Evolutionary conservation across 192 early-diverging fungal genomes (phyloP), one percentile per base, ranked within the genome.

Genomic region (Backusella macrospora): DNA sequence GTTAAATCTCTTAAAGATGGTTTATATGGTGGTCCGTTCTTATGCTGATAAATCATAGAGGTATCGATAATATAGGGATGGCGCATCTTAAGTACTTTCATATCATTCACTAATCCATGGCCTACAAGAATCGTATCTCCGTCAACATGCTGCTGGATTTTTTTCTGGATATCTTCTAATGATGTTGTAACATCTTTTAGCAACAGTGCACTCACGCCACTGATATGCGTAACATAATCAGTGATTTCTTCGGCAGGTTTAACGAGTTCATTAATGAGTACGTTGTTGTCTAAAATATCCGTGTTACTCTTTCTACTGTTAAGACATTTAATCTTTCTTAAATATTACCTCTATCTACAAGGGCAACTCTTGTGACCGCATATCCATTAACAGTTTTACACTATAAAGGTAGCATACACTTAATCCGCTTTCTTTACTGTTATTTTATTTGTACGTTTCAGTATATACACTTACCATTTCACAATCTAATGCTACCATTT

Each of bases 41-140:
- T 78, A 59, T 87, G 82, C 5, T 88, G 88, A 71, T 81, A 90
- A 44, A 87, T 66, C 6, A 85, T 29, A 62, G 85, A 78, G 0
- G 92, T 92, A 81, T 93, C 92, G 70, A 93, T 87, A 34, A 90
- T 81, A 49, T 80, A 83, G 13, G 83, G 79, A 75, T 92, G 90
- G 0, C 79, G 65, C n/a, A 91, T 67, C 64, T 80, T 76, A 46
- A 93, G 78, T 1, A 86, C 87, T 14, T 81, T 83, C 73, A 93
- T 75, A 76, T 93, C 92, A 66, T 88, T 90, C 42, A 90, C 85
- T 4, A 93, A 77, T 29, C 81, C 83, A 71, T 89, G 88, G 3
- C 88, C 88, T 3, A 85, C 69, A 5, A 89, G 52, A 62, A 89
- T 80, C 4, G 83, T 84, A 46, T 86, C 71, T 48, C 70, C 68